phyloP scores from a whole-genome alignment of 306 rosid species.

The Lithocarpus polystachyus region DNA sequence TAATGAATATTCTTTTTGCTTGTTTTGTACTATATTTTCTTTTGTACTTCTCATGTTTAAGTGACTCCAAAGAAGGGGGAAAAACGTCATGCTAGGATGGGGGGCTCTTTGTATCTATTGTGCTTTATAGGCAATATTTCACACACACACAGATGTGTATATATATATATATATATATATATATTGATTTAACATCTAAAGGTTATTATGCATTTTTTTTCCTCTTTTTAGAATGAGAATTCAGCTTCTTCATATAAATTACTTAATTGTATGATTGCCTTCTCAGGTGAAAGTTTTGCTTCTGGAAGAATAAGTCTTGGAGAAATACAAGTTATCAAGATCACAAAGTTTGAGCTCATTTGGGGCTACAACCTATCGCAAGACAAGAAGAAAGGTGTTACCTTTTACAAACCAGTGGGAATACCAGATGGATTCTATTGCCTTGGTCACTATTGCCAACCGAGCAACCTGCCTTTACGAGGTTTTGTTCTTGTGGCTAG shows the following conservation, averaged over 20 bases:
- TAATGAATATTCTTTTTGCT: too few relatives aligned
- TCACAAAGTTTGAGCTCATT: slow-evolving; percentile 55
- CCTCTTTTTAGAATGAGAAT: not conserved
- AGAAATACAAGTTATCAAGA: slow-evolving; percentile 62
- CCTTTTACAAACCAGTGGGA: slow-evolving; percentile 66
- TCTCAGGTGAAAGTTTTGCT: slow-evolving; percentile 70
- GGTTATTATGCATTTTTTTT: not conserved
- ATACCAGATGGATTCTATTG: slow-evolving; percentile 69
- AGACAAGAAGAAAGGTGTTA: slow-evolving; percentile 40
- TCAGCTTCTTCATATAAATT: slow-evolving; percentile 4
- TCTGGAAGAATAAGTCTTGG: slow-evolving; percentile 68
- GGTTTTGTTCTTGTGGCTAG: slow-evolving; percentile 74
- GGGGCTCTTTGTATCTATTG: not conserved
- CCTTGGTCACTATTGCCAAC: slow-evolving; percentile 83
- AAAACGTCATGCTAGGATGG: too few relatives aligned
- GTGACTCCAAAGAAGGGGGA: too few relatives aligned
- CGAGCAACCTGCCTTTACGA: slow-evolving; percentile 47
- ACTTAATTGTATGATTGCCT: slow-evolving; percentile 13
- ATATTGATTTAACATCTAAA: not conserved
- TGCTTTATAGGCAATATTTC: not conserved
- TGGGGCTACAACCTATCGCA: slow-evolving; percentile 46
- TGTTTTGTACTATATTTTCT: too few relatives aligned
- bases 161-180: not conserved
- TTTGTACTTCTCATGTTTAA: too few relatives aligned
- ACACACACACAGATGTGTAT: accelerated